Evolutionary conservation across 2,329 filamentous ascomycete genomes (phyloP).

Genomic region (Botrytis hyacinthi): DNA sequence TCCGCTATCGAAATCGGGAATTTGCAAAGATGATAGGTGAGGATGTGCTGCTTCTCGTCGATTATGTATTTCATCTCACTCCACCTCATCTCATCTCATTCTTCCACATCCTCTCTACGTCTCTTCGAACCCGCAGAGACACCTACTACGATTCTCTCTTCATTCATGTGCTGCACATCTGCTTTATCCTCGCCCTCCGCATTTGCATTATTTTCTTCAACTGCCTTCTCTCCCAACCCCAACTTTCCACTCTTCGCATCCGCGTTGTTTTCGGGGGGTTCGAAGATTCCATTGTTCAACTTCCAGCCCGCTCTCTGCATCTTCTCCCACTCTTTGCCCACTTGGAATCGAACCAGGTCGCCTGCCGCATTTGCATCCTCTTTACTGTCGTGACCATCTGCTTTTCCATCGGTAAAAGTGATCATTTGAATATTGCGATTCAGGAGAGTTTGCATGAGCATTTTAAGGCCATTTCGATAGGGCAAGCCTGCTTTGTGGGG

Average conservation of each 20-base stretch:
- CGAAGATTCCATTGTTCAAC: constrained; percentile 47
- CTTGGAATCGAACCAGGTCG: constrained; percentile 72
- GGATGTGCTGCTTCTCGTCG: background rate
- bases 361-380: constrained; percentile 90
- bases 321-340: constrained; percentile 66
- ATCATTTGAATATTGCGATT: constrained; percentile 77
- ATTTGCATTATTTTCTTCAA: background rate
- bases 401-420: constrained; percentile 43
- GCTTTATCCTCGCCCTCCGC: accelerated
- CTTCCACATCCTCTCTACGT: background rate
- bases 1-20: background rate
- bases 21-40: background rate
- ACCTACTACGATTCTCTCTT: background rate
- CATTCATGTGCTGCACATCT: background rate
- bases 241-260: background rate
- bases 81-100: background rate
- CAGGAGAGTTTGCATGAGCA: constrained; percentile 67
- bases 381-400: constrained; percentile 78
- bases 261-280: background rate
- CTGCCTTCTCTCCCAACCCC: background rate
- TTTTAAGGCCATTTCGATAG: constrained; percentile 72
- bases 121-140: background rate
- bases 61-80: background rate
- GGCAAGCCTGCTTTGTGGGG: constrained; percentile 77
- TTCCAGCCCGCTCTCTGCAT: constrained; percentile 68